Evolutionary conservation across 129 eudicot genomes (phyloP).

Genomic region (Apium graveolens): DNA sequence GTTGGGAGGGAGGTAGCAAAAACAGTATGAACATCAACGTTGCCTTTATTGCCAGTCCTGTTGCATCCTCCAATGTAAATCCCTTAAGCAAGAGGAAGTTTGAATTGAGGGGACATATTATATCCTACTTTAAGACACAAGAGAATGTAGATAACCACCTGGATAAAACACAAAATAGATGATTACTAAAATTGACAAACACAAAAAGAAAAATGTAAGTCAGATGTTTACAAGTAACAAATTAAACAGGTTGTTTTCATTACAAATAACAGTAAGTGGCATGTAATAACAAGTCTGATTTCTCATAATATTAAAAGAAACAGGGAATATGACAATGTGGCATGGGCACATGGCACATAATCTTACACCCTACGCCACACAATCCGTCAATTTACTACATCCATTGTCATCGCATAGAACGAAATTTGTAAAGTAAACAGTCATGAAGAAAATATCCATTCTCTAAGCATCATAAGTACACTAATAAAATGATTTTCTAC

Average conservation of each 20-base stretch:
- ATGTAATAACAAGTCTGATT: background rate
- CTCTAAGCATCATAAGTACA: background rate
- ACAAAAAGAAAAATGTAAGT: background rate
- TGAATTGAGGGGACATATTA: background rate
- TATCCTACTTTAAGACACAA: background rate
- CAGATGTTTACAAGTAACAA: background rate
- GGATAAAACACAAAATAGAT: background rate
- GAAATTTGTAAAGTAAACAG: background rate
- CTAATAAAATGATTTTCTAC: background rate
- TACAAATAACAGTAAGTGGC: background rate
- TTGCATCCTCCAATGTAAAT: slow-evolving; percentile 79
- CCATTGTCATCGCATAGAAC: background rate
- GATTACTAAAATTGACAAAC: background rate
- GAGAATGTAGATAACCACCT: background rate
- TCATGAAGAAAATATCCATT: background rate
- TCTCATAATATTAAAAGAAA: background rate
- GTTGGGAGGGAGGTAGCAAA: slow-evolving; percentile 83
- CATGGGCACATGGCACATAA: background rate
- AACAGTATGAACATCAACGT: slow-evolving; percentile 74
- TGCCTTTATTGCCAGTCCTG: slow-evolving; percentile 92
- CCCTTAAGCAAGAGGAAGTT: slow-evolving; percentile 42
- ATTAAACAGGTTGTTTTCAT: background rate
- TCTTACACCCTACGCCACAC: background rate
- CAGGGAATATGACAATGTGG: background rate
- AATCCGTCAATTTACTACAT: no score